A percentile compares a stretch with the other conserved stretches of the same genome.
These are phyloP conservation scores for Xerophyta viscosa DNA, from an alignment of 106 monocot genomes.

Conservation along the genomic window DNA sequence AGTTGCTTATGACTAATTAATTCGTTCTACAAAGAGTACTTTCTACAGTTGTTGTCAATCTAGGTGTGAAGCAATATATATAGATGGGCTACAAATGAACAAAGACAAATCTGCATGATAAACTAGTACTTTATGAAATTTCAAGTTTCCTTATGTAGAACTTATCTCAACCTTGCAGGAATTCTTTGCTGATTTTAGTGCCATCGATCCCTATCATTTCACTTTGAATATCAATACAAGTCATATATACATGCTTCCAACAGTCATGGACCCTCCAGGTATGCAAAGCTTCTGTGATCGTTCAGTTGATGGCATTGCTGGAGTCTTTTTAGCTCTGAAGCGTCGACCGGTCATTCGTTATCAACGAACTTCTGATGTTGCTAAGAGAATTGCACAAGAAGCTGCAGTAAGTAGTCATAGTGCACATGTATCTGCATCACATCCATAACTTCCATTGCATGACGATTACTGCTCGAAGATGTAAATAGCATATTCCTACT, in stretches of 20 bases:
- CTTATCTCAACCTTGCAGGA: conserved; percentile 51
- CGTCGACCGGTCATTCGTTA: conserved; percentile 95
- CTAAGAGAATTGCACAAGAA: conserved; percentile 93
- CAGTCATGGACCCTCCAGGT: conserved; percentile 76
- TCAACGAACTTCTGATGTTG: conserved; percentile 92
- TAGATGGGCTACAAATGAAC: no score
- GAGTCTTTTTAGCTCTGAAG: conserved; percentile 85
- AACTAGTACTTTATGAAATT: no score
- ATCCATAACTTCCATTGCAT: no score
- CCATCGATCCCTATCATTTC: conserved; percentile 91
- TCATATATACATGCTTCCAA: conserved; percentile 94
- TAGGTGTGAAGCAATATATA: no score
- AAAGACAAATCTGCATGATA: no score
- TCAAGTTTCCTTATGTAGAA: no score
- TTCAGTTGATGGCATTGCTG: conserved; percentile 87
- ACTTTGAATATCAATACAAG: conserved; percentile 72
- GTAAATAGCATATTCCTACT: background rate
- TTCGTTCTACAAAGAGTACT: no score
- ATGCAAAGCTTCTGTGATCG: conserved; percentile 92
- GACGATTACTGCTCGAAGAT: background rate
- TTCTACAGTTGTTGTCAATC: no score
- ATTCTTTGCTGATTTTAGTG: conserved; percentile 97
- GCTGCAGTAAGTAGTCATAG: conserved; percentile 55
- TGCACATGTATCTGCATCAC: background rate
- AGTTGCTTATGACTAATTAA: no score